phyloP scores from a whole-genome alignment of 352 stramenopile species.

The Globisporangium irregulare region DNA sequence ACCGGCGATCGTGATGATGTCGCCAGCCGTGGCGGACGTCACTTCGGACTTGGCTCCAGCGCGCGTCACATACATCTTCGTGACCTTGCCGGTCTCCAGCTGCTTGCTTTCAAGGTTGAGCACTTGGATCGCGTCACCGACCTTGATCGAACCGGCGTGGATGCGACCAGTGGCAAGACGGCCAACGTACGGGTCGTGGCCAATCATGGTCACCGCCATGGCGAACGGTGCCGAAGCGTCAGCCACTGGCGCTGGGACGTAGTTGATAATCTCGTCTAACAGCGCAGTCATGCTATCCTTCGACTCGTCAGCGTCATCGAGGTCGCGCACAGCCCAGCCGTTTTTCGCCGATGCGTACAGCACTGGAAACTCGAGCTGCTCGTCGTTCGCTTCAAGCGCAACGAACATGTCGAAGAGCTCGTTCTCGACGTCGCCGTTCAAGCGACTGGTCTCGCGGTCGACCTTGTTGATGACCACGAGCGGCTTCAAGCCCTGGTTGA shows the following conservation, averaged over 20 bases:
- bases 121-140: slow-evolving; percentile 88
- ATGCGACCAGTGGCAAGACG: slow-evolving; percentile 96
- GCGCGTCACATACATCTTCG: slow-evolving; percentile 87
- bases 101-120: slow-evolving; percentile 86
- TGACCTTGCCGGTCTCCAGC: slow-evolving; percentile 74
- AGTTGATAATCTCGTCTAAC: slow-evolving; percentile 95
- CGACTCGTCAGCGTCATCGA: slow-evolving; percentile 64
- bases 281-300: slow-evolving; percentile 92
- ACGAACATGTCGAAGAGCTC: slow-evolving; percentile 98
- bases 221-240: slow-evolving; percentile 88
- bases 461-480: slow-evolving; percentile 99
- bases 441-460: slow-evolving; percentile 89
- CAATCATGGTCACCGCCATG: slow-evolving; percentile 95
- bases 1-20: slow-evolving; percentile 97
- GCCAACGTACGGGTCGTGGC: slow-evolving; percentile 98
- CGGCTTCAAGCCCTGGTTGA: slow-evolving; percentile 90
- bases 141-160: slow-evolving; percentile 89
- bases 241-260: slow-evolving; percentile 88
- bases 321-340: slow-evolving; percentile 93
- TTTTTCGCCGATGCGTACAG: slow-evolving; percentile 95
- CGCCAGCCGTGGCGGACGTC: slow-evolving; percentile 84
- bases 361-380: slow-evolving; percentile 97
- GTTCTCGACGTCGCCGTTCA: slow-evolving; percentile 94
- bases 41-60: slow-evolving; percentile 86
- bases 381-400: slow-evolving; percentile 89